A percentile compares a stretch with the other conserved stretches of the same genome.
These are phyloP conservation scores for Mucor plumbeus DNA, from an alignment of 371 early-diverging fungal species.

Conservation along the genomic window DNA sequence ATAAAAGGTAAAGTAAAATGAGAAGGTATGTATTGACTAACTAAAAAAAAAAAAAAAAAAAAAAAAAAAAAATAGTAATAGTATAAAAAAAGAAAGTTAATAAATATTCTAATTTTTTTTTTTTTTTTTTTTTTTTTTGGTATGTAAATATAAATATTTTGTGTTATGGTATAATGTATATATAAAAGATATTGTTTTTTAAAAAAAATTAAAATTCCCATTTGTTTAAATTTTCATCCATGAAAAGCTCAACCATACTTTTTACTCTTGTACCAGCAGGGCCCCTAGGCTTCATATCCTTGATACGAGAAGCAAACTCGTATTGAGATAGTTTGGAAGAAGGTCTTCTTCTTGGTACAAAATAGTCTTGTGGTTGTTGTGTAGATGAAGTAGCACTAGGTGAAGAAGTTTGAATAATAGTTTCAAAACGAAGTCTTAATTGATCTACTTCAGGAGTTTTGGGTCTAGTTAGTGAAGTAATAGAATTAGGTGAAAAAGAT, in stretches of 20 bases:
- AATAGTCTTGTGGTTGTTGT: background rate
- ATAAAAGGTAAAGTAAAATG: background rate
- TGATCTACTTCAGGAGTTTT: constrained; percentile 50
- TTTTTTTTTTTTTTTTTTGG: background rate
- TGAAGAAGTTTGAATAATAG: constrained; percentile 23
- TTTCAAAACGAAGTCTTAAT: constrained; percentile 41
- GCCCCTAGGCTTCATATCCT: constrained; percentile 44
- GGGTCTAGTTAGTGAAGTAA: constrained; percentile 39
- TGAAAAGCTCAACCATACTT: constrained; percentile 51
- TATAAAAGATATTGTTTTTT: background rate
- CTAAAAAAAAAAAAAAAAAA: too few relatives aligned
- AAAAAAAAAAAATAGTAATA: constrained; percentile 27
- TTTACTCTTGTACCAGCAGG: constrained; percentile 45
- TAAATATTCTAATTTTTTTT: constrained; percentile 4
- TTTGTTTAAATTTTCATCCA: constrained; percentile 53
- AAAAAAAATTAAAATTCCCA: constrained; percentile 55
- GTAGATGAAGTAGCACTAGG: background rate
- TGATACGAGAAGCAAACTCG: constrained; percentile 32
- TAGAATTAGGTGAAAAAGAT: constrained; percentile 38
- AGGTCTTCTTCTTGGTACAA: constrained; percentile 4
- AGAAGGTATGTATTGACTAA: background rate
- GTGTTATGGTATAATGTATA: background rate
- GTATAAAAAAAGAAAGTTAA: constrained; percentile 20
- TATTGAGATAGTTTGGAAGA: constrained; percentile 32
- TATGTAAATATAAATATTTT: background rate